These are phyloP conservation scores for Mycena metata DNA, from an alignment of 768 basidiomycete species.

Conservation along the genomic window DNA sequence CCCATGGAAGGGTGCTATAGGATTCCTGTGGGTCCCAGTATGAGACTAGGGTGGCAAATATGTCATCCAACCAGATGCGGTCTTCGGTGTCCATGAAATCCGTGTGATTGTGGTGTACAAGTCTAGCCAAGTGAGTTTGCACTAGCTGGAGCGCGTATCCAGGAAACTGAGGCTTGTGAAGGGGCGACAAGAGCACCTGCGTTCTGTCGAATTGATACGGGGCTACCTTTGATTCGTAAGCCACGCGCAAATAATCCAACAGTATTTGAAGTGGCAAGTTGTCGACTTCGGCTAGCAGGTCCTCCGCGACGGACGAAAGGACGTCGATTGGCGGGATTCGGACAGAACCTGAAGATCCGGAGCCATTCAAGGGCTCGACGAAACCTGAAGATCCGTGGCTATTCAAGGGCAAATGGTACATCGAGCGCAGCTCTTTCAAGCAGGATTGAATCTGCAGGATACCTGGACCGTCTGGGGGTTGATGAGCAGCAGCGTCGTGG, in stretches of 20 bases:
- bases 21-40: neutral
- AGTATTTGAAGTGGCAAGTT: neutral
- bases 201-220: neutral
- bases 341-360: neutral
- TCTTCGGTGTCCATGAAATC: neutral
- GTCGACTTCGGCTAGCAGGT: neutral
- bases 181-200: neutral
- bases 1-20: neutral
- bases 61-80: neutral
- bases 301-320: neutral
- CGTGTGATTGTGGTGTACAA: neutral
- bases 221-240: neutral
- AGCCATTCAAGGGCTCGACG: neutral
- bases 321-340: neutral
- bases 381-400: neutral
- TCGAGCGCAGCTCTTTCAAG: neutral
- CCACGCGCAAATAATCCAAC: neutral
- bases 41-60: neutral
- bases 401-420: too few species aligned
- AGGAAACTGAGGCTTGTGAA: neutral
- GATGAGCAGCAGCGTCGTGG: neutral
- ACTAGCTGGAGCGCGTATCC: neutral
- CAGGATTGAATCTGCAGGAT: neutral
- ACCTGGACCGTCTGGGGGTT: neutral
- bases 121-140: neutral